These are phyloP conservation scores for Ceratobasidium sp. DNA, from an alignment of 1,284 basidiomycete genomes.

Conservation along the genomic window DNA sequence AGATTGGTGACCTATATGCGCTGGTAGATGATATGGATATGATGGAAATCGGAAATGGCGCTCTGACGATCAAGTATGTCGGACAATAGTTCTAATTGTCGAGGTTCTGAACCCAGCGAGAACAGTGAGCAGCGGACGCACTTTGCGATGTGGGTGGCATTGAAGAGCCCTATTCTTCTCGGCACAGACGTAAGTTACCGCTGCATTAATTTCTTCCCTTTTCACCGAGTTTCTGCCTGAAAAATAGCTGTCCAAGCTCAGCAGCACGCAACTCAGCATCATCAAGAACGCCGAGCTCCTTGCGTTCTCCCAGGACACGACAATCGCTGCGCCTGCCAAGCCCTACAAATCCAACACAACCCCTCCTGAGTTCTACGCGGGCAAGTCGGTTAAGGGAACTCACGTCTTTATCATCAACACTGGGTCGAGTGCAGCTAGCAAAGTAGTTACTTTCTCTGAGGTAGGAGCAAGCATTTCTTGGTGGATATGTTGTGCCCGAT, in stretches of 20 bases:
- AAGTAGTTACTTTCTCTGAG: constrained; percentile 33
- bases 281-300: constrained; percentile 61
- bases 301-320: constrained; percentile 61
- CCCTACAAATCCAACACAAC: constrained; percentile 59
- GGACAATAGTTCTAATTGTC: not conserved
- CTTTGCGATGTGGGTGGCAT: constrained; percentile 63
- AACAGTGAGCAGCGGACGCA: constrained; percentile 61
- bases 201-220: not conserved
- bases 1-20: not conserved
- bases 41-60: constrained; percentile 58
- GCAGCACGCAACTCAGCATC: constrained; percentile 55
- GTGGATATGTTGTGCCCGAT: too few species aligned
- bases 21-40: constrained; percentile 60
- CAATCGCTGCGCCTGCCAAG: constrained; percentile 56
- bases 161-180: constrained; percentile 64
- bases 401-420: constrained; percentile 66
- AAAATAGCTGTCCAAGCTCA: constrained; percentile 55
- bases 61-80: constrained; percentile 53
- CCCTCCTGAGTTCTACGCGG: constrained; percentile 61
- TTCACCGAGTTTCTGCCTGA: not conserved
- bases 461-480: too few species aligned
- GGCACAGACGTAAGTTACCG: constrained; percentile 61
- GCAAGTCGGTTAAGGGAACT: constrained; percentile 57
- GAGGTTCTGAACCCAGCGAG: not conserved
- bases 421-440: constrained; percentile 52